phyloP scores from a whole-genome alignment of 768 basidiomycete species.

The Russula sp. region DNA sequence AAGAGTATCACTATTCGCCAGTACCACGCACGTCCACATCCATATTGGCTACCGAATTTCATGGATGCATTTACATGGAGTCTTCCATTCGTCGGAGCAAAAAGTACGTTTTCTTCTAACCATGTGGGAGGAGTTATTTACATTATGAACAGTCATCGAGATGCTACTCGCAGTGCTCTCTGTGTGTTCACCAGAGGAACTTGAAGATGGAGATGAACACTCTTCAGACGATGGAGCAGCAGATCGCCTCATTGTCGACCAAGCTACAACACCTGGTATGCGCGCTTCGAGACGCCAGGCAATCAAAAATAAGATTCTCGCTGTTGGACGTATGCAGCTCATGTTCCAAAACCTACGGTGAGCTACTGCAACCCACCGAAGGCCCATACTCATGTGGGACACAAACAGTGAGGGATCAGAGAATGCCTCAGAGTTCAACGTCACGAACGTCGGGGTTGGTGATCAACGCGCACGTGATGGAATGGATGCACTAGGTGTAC shows the following conservation, averaged over 20 bases:
- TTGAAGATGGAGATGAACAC: slow-evolving; percentile 80
- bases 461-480: slow-evolving; percentile 36
- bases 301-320: slow-evolving; percentile 93
- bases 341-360: slow-evolving; percentile 88
- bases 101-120: slow-evolving; percentile 58
- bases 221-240: slow-evolving; percentile 47
- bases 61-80: slow-evolving; percentile 99
- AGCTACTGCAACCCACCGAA: slow-evolving; percentile 33
- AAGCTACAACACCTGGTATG: slow-evolving; percentile 5
- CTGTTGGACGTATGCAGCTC: slow-evolving; percentile 86
- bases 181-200: slow-evolving; percentile 94
- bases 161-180: slow-evolving; percentile 97
- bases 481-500: slow-evolving; percentile 59
- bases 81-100: slow-evolving; percentile 96
- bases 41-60: slow-evolving; percentile 98
- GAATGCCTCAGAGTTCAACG: slow-evolving; percentile 63
- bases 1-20: slow-evolving; percentile 91
- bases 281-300: slow-evolving; percentile 55
- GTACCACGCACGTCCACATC: slow-evolving; percentile 49
- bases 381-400: slow-evolving; percentile 2
- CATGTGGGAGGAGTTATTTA: slow-evolving; percentile 1
- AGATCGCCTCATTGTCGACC: slow-evolving; percentile 5
- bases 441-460: slow-evolving; percentile 39
- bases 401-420: slow-evolving; percentile 69
- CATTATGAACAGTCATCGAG: slow-evolving; percentile 69